Conservation (phyloP, 2,329 filamentous ascomycete genomes). For the Aspergillus ochraceus region DNA sequence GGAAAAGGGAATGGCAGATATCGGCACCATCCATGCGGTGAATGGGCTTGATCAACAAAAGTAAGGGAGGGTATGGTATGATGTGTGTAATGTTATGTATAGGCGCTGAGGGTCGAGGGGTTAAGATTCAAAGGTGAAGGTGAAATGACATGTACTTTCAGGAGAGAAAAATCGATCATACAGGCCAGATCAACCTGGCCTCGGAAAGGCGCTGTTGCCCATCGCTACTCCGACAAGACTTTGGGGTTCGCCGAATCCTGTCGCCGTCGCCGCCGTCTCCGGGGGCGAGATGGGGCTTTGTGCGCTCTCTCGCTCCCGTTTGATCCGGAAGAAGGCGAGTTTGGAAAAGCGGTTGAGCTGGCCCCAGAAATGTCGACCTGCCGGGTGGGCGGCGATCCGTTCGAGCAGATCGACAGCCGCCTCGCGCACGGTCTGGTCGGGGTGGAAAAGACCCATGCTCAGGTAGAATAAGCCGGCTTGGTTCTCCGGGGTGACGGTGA, state of each 20-base stretch:
- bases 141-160: neutral
- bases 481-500: constrained; percentile 79
- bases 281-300: constrained; percentile 25
- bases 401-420: constrained; percentile 78
- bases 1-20: neutral
- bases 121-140: too few relatives aligned
- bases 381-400: constrained; percentile 80
- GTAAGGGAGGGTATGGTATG: neutral
- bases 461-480: constrained; percentile 90
- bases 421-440: constrained; percentile 73
- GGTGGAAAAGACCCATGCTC: constrained; percentile 88
- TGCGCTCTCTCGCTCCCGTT: constrained; percentile 57
- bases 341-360: constrained; percentile 85
- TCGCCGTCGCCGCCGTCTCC: constrained; percentile 18
- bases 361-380: constrained; percentile 90
- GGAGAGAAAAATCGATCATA: neutral
- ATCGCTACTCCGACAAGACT: constrained; percentile 40
- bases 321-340: constrained; percentile 77
- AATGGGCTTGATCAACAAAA: neutral
- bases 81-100: neutral
- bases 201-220: constrained; percentile 25
- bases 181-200: constrained; percentile 17
- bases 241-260: constrained; percentile 31
- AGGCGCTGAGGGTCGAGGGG: neutral
- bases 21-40: neutral